These are phyloP conservation scores for Trichoderma arundinaceum DNA, from an alignment of 2,329 filamentous ascomycete species.

Conservation along the genomic window DNA sequence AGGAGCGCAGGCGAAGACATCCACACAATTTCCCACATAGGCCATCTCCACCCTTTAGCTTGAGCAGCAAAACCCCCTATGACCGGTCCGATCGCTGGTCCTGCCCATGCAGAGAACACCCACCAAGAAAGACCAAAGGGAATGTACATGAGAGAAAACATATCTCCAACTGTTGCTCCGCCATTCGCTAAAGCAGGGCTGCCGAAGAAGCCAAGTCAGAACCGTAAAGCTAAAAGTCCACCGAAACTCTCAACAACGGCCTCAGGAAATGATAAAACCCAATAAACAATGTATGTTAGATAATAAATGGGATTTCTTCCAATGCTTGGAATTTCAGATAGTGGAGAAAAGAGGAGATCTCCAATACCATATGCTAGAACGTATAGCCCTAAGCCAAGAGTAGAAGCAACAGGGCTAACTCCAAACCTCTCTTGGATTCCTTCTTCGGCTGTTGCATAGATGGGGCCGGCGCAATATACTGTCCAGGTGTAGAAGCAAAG, in stretches of 20 bases:
- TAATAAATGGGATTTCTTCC: constrained; percentile 16
- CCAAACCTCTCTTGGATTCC: neutral
- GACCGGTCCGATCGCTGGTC: constrained; percentile 48
- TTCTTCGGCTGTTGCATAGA: neutral
- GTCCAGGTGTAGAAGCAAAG: constrained; percentile 18
- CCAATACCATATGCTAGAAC: constrained; percentile 18
- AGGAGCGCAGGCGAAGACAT: constrained; percentile 57
- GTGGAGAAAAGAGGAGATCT: constrained; percentile 13
- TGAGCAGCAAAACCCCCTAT: constrained; percentile 52
- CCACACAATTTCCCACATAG: constrained; percentile 63
- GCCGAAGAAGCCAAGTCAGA: constrained; percentile 69
- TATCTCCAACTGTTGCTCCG: constrained; percentile 56
- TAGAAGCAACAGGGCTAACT: constrained; percentile 6
- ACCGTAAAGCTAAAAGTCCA: constrained; percentile 66
- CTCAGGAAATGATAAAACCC: neutral
- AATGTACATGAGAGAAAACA: constrained; percentile 61
- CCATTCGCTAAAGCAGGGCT: constrained; percentile 66
- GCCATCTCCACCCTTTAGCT: constrained; percentile 62
- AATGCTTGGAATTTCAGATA: constrained; percentile 20
- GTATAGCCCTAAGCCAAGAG: constrained; percentile 3
- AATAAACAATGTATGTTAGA: constrained; percentile 11
- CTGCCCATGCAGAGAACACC: constrained; percentile 63
- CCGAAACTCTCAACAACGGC: constrained; percentile 9
- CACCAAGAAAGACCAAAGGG: constrained; percentile 64
- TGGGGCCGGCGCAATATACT: constrained; percentile 12